Percentiles rank a stretch among this genome's conserved stretches.
Conservation (phyloP, 1,284 basidiomycete species). For the Peniophora sp. region DNA sequence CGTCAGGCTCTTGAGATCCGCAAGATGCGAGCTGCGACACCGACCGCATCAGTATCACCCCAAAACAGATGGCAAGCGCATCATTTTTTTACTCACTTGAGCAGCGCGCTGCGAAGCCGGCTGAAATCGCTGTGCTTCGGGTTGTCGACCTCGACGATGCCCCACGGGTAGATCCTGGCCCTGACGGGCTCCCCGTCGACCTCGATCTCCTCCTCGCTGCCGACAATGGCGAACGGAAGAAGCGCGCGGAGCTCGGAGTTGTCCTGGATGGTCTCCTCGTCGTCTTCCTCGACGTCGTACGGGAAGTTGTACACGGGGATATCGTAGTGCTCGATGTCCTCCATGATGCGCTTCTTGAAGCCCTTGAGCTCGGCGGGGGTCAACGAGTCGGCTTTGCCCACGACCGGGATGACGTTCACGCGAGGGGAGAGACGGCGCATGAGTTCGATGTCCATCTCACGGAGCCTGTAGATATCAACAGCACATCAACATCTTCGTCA, state of each 20-base stretch:
- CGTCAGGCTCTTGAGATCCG: conserved; percentile 90
- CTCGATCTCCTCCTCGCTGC: conserved; percentile 95
- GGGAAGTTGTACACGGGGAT: conserved; percentile 99
- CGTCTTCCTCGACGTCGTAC: conserved; percentile 97
- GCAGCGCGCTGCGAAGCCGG: conserved; percentile 82
- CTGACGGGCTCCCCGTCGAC: conserved; percentile 88
- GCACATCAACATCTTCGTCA: not conserved
- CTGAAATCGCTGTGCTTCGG: conserved; percentile 98
- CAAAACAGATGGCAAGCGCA: conserved; percentile 1
- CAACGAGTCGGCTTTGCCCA: conserved; percentile 95
- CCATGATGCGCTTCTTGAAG: conserved; percentile 99
- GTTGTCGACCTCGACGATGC: conserved; percentile 97
- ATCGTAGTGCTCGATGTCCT: conserved; percentile 97
- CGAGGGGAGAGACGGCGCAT: conserved; percentile 95
- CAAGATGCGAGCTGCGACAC: conserved; percentile 83
- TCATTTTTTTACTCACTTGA: conserved; percentile 65
- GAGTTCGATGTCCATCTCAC: conserved; percentile 98
- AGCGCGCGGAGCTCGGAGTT: conserved; percentile 90
- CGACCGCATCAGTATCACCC: too few relatives aligned
- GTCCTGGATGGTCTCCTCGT: conserved; percentile 97
- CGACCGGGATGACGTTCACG: conserved; percentile 98
- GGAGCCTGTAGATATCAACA: conserved; percentile 65
- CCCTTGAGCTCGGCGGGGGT: conserved; percentile 86
- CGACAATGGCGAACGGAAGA: conserved; percentile 95
- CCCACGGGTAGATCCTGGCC: conserved; percentile 96